Percentiles rank a stretch among this genome's conserved stretches.
These are phyloP conservation scores for Pseudopyrenochaeta lycopersici DNA, from an alignment of 2,329 filamentous ascomycete species.

Conservation along the genomic window DNA sequence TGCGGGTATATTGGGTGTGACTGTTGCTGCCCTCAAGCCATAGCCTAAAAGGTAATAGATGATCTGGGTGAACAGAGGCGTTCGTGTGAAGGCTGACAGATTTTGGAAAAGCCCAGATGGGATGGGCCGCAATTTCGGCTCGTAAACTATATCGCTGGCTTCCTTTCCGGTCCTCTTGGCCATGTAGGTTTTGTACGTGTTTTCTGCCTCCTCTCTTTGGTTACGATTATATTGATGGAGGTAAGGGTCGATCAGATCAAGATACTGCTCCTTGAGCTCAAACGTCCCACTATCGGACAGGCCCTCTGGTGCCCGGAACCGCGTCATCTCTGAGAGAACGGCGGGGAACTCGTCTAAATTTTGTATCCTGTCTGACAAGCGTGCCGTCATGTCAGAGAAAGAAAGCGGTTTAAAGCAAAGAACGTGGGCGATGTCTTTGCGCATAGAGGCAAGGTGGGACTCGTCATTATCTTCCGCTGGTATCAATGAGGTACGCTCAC, in stretches of 20 bases:
- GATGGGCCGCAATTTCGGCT: slow-evolving; percentile 83
- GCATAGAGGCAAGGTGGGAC: slow-evolving; percentile 75
- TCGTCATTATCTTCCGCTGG: slow-evolving; percentile 71
- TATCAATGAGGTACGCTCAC: slow-evolving; percentile 83
- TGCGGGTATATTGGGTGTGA: slow-evolving; percentile 77
- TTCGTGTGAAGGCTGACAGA: slow-evolving; percentile 81
- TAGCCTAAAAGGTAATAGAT: slow-evolving; percentile 90
- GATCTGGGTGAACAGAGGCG: slow-evolving; percentile 86
- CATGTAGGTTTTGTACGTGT: slow-evolving; percentile 85
- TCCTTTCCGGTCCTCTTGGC: slow-evolving; percentile 86
- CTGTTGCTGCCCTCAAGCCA: slow-evolving; percentile 72
- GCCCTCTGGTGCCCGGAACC: slow-evolving; percentile 88
- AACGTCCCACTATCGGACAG: slow-evolving; percentile 93
- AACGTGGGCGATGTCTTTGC: slow-evolving; percentile 90
- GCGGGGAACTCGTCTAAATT: slow-evolving; percentile 89
- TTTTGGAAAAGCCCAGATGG: slow-evolving; percentile 78
- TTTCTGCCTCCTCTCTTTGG: slow-evolving; percentile 93
- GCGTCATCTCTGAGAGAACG: slow-evolving; percentile 86
- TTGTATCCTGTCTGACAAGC: slow-evolving; percentile 86
- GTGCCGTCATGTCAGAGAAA: slow-evolving; percentile 88
- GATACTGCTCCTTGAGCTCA: slow-evolving; percentile 84
- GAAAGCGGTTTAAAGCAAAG: slow-evolving; percentile 96
- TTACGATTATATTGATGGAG: slow-evolving; percentile 97
- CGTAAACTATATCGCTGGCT: slow-evolving; percentile 85
- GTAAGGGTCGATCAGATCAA: slow-evolving; percentile 92